Base-by-base conservation (phyloP, 208 protist species). In the Angomonas ambiguus region DNA sequence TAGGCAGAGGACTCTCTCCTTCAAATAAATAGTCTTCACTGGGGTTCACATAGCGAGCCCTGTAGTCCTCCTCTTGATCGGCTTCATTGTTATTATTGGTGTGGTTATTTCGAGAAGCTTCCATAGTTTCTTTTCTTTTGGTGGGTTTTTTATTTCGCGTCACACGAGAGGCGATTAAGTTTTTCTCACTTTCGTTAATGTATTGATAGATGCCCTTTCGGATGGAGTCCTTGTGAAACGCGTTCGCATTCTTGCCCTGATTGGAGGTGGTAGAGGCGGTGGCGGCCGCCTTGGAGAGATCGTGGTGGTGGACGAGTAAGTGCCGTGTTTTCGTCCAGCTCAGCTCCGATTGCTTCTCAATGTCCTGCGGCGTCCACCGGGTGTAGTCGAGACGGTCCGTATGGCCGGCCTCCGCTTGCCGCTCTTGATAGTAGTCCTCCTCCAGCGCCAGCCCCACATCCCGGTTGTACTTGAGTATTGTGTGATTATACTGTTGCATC, bases 121-220 rank as follows among this genome's bases (percentile, higher is more conserved):
- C 22, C 11, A 30, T 56, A 6, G 49, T n/a, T n/a, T n/a, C n/a
- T n/a, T n/a, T n/a, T n/a, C n/a, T n/a, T n/a, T n/a, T n/a, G n/a
- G n/a, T n/a, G 25, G 3, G 8, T n/a, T 59, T 34, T 11, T 8
- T 8, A 24, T 59, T 59, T 8, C 45, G 45, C 5, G 45, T 53
- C 8, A 53, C 45, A 5, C 45, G 45, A 8, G 3, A 27, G 18
- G 45, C 3, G 18, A 5, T 53, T n/a, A 53, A 53, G 4, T 53
- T 53, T n/a, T 53, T 13, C 24, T 53, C 45, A n/a, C 45, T 53
- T 53, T 53, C 45, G 45, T 53, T 53, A 53, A 53, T 53, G 16
- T 53, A 53, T 5, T 53, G 18, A 24, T 53, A 53, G 24, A 53
- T 53, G 4, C 16, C 8, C 45, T 24, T 13, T 53, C 45, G 45